Percentiles rank a stretch among this genome's conserved stretches.
Conservation (phyloP, 371 early-diverging fungal species). For the Apophysomyces ossiformis region DNA sequence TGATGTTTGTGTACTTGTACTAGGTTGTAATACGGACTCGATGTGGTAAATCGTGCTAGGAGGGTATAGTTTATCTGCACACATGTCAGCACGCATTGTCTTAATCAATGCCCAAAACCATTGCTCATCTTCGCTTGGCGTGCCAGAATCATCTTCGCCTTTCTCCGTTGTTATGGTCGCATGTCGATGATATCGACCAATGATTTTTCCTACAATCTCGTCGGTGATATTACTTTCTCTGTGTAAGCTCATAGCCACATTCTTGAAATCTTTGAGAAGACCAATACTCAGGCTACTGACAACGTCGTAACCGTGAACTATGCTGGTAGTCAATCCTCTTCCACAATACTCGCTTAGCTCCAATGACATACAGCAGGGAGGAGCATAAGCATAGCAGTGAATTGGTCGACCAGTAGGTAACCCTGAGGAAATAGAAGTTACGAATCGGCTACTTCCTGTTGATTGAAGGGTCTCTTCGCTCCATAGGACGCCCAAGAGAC, state of each 20-base stretch:
- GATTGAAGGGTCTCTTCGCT: constrained; percentile 44
- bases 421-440: constrained; percentile 65
- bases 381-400: constrained; percentile 79
- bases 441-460: constrained; percentile 58
- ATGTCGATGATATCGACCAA: constrained; percentile 47
- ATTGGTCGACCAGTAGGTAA: constrained; percentile 75
- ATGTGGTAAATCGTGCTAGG: constrained; percentile 73
- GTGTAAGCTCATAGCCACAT: constrained; percentile 70
- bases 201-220: constrained; percentile 66
- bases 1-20: constrained; percentile 29
- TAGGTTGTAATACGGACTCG: constrained; percentile 51
- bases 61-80: constrained; percentile 80
- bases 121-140: constrained; percentile 57
- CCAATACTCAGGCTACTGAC: constrained; percentile 77
- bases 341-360: constrained; percentile 70
- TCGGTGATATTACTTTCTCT: constrained; percentile 71
- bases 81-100: constrained; percentile 82
- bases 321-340: constrained; percentile 72
- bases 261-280: constrained; percentile 73
- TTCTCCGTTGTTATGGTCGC: constrained; percentile 25
- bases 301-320: constrained; percentile 76
- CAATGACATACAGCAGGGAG: constrained; percentile 73
- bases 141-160: constrained; percentile 21
- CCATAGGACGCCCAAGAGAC: constrained; percentile 76
- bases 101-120: constrained; percentile 86